Conservation (phyloP, 2,329 filamentous ascomycete genomes). For the Monosporascus sp. region DNA sequence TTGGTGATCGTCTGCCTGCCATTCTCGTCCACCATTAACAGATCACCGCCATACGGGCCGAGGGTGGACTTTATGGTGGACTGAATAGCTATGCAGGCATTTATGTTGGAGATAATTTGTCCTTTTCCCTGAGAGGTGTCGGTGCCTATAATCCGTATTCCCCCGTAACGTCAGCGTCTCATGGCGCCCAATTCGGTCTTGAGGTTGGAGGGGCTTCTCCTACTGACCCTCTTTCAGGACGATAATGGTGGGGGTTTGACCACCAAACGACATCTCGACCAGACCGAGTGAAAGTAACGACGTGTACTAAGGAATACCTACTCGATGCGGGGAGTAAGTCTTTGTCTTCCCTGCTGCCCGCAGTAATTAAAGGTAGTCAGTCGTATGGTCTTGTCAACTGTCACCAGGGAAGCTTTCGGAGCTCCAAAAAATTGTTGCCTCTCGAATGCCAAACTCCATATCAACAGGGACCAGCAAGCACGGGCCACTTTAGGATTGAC, state of each 20-base stretch:
- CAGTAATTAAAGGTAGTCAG: not conserved
- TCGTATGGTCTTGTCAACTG: constrained; percentile 9
- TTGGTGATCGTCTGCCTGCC: constrained; percentile 97
- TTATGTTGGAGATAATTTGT: constrained; percentile 96
- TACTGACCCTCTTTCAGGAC: constrained; percentile 91
- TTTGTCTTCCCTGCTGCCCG: constrained; percentile 3
- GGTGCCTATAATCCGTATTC: constrained; percentile 59
- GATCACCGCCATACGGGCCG: constrained; percentile 92
- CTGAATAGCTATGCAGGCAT: constrained; percentile 94
- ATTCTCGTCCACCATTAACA: constrained; percentile 93
- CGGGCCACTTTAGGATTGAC: constrained; percentile 1
- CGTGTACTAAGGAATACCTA: not conserved
- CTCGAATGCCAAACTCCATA: constrained; percentile 11
- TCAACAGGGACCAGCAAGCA: not conserved
- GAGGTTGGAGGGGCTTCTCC: constrained; percentile 16
- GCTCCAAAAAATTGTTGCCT: constrained; percentile 49
- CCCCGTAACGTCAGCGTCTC: constrained; percentile 10
- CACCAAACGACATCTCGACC: constrained; percentile 82
- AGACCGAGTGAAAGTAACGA: not conserved
- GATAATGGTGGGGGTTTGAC: constrained; percentile 95
- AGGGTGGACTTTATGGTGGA: constrained; percentile 92
- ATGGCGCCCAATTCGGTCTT: not conserved
- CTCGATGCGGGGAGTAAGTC: constrained; percentile 1
- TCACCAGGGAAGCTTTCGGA: constrained; percentile 30
- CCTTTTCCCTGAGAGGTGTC: constrained; percentile 96